Evolutionary conservation across 345 rosid species (phyloP).

Genomic region (Hypericum perforatum): DNA sequence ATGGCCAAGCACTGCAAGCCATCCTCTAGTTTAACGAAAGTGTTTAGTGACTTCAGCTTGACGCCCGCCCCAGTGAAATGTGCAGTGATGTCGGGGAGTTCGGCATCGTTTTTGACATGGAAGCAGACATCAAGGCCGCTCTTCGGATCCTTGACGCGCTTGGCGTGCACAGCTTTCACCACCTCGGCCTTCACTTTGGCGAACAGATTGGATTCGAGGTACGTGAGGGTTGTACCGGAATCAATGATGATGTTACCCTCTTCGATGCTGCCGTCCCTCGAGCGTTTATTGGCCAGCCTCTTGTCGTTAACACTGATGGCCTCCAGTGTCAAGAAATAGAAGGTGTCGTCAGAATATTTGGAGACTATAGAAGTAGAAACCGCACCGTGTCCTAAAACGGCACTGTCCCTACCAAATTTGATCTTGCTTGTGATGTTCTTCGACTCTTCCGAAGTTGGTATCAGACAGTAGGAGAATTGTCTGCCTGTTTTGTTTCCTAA

Average conservation of each 20-base stretch:
- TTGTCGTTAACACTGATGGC: constrained; percentile 43
- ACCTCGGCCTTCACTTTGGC: constrained; percentile 18
- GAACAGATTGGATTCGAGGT: constrained; percentile 31
- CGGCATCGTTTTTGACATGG: not conserved
- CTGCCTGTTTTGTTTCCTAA: constrained; percentile 23
- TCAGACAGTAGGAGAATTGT: constrained; percentile 52
- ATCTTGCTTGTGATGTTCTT: constrained; percentile 28
- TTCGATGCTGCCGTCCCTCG: not conserved
- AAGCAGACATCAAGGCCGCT: constrained; percentile 28
- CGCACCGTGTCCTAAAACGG: constrained; percentile 11
- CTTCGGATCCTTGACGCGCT: constrained; percentile 29
- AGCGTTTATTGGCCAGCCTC: constrained; percentile 22
- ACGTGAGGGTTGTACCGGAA: constrained; percentile 48
- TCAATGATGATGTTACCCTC: constrained; percentile 45
- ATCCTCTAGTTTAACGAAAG: constrained; percentile 18
- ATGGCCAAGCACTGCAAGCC: constrained; percentile 29
- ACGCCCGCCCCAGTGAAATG: constrained; percentile 45
- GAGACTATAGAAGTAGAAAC: constrained; percentile 32
- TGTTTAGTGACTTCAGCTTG: constrained; percentile 30
- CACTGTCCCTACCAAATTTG: constrained; percentile 29
- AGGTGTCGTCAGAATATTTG: constrained; percentile 25
- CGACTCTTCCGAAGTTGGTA: constrained; percentile 18
- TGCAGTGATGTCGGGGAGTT: constrained; percentile 35
- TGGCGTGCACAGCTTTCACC: constrained; percentile 17
- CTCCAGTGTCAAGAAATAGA: constrained; percentile 41